phyloP scores from a whole-genome alignment of 495 filamentous ascomycete genomes.

The Aspergillus sclerotioniger region DNA sequence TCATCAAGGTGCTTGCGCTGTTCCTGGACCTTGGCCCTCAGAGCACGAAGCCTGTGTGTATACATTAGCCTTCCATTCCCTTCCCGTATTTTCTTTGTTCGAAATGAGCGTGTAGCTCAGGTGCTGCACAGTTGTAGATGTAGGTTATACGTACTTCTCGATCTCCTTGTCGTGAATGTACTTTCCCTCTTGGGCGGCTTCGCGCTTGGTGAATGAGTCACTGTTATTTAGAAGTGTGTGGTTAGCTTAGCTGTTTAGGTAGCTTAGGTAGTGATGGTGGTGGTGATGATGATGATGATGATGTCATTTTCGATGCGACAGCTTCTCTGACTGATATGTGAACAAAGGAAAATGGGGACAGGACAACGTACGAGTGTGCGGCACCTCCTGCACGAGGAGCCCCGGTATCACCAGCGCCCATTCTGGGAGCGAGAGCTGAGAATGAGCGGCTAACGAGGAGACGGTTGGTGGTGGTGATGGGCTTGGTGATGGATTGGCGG shows the following conservation, averaged over 20 bases:
- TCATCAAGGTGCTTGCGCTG: slow-evolving; percentile 81
- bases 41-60: slow-evolving; percentile 48
- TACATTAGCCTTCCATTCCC: not conserved
- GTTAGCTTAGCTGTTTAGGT: not conserved
- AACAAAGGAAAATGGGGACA: not conserved
- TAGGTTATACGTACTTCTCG: slow-evolving; percentile 59
- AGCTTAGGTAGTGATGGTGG: not conserved
- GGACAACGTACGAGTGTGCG: slow-evolving; percentile 31
- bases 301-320: slow-evolving; percentile 17
- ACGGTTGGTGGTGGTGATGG: slow-evolving; percentile 51
- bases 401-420: slow-evolving; percentile 69
- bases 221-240: slow-evolving; percentile 46
- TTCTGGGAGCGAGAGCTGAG: slow-evolving; percentile 58
- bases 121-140: not conserved
- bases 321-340: not conserved
- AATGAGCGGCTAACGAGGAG: slow-evolving; percentile 57
- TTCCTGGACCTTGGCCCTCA: slow-evolving; percentile 74
- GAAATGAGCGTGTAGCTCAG: not conserved
- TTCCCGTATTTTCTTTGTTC: not conserved
- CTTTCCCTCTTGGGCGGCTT: slow-evolving; percentile 79
- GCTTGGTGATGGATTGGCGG: slow-evolving; percentile 60
- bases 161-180: slow-evolving; percentile 82
- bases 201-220: slow-evolving; percentile 87
- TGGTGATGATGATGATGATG: slow-evolving; percentile 17
- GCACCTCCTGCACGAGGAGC: slow-evolving; percentile 48